A percentile compares a stretch with the other conserved stretches of the same genome.
These are phyloP conservation scores for Mycena galericulata DNA, from an alignment of 768 basidiomycete species.

Conservation along the genomic window DNA sequence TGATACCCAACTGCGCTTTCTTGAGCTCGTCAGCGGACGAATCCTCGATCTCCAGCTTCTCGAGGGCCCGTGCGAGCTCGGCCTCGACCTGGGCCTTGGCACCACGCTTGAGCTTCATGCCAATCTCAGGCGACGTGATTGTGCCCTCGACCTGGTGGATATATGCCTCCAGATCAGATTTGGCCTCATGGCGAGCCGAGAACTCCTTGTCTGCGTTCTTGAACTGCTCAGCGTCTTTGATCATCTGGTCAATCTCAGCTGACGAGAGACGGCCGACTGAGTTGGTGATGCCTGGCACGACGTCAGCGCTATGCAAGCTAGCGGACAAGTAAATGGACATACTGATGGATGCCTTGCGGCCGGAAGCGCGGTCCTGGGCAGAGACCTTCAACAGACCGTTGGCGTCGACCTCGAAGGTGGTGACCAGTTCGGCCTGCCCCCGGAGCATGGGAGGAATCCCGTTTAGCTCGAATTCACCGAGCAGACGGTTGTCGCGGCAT, in stretches of 20 bases:
- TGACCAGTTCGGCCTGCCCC: slow-evolving; percentile 99
- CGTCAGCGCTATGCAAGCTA: slow-evolving; percentile 24
- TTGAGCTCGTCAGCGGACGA: slow-evolving; percentile 93
- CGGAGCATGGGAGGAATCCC: slow-evolving; percentile 99
- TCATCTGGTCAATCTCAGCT: slow-evolving; percentile 99
- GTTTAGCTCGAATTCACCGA: slow-evolving; percentile 99
- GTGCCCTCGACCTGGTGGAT: slow-evolving; percentile 97
- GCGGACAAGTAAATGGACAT: slow-evolving; percentile 47
- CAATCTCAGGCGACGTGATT: slow-evolving; percentile 95
- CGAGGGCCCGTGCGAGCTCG: slow-evolving; percentile 97
- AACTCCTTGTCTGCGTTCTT: slow-evolving; percentile 98
- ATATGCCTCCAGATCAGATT: slow-evolving; percentile 97
- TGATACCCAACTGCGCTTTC: slow-evolving; percentile 95
- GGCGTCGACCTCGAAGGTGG: slow-evolving; percentile 99
- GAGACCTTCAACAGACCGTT: slow-evolving; percentile 99
- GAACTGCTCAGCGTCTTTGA: slow-evolving; percentile 99
- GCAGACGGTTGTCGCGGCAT: slow-evolving; percentile 98
- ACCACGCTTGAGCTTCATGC: slow-evolving; percentile 99
- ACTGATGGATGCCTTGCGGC: slow-evolving; percentile 99
- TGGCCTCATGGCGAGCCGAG: slow-evolving; percentile 97
- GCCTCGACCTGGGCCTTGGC: slow-evolving; percentile 95
- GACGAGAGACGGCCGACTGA: slow-evolving; percentile 98
- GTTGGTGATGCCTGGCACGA: slow-evolving; percentile 87
- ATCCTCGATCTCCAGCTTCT: slow-evolving; percentile 98
- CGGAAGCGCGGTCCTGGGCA: slow-evolving; percentile 97